These are phyloP conservation scores for Mycena latifolia DNA, from an alignment of 768 basidiomycete species.

Conservation along the genomic window DNA sequence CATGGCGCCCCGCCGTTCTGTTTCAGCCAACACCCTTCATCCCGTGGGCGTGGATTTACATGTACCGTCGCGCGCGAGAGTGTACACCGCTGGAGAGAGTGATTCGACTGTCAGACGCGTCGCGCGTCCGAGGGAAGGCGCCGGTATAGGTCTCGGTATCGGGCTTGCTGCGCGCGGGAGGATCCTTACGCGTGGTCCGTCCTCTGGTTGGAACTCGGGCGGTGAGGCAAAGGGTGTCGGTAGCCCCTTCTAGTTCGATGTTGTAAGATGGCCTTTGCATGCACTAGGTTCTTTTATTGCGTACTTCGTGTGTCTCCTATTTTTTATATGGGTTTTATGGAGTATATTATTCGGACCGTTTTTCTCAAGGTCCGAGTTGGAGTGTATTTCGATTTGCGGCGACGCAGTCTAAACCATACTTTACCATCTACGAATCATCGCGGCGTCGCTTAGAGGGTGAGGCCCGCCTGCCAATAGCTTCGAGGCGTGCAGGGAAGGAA, in stretches of 20 bases:
- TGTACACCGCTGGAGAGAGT: slow-evolving; percentile 3
- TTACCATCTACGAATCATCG: too few relatives aligned
- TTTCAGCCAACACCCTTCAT: slow-evolving; percentile 33
- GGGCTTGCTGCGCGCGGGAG: slow-evolving; percentile 33
- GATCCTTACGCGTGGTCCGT: slow-evolving; percentile 30
- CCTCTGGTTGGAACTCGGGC: not conserved
- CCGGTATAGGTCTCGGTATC: slow-evolving; percentile 15
- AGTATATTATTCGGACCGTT: not conserved
- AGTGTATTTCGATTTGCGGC: too few relatives aligned
- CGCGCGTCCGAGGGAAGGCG: slow-evolving; percentile 14
- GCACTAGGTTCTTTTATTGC: not conserved
- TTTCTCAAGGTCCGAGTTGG: too few relatives aligned
- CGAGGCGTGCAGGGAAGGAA: too few relatives aligned
- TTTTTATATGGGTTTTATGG: not conserved
- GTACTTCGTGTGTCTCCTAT: not conserved
- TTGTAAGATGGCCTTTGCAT: not conserved
- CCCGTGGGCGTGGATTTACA: slow-evolving; percentile 13
- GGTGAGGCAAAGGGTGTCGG: slow-evolving; percentile 3
- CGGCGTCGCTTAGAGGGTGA: too few relatives aligned
- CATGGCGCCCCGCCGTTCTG: slow-evolving; percentile 32
- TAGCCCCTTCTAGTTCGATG: slow-evolving; percentile 15
- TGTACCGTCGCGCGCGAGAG: slow-evolving; percentile 28
- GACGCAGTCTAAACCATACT: too few relatives aligned
- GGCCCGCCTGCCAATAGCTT: too few relatives aligned
- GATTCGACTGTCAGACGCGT: slow-evolving; percentile 13